A percentile compares a stretch with the other conserved stretches of the same genome.
Conservation (phyloP, 345 rosid species). For the Lumnitzera littorea region DNA sequence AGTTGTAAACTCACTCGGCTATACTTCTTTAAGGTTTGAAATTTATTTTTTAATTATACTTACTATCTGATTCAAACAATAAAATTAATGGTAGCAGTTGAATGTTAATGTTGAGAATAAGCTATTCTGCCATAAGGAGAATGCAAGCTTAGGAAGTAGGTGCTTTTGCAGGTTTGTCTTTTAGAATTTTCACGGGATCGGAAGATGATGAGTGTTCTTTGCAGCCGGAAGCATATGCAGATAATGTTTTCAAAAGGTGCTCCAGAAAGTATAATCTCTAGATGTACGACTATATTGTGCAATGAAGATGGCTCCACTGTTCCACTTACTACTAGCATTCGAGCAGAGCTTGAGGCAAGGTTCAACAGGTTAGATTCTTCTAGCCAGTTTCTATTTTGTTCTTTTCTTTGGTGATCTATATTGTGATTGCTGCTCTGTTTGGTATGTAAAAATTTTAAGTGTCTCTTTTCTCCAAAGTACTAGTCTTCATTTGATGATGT, state of each 20-base stretch:
- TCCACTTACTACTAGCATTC: conserved; percentile 61
- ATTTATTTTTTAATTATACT: too few relatives aligned
- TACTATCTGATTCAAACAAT: too few relatives aligned
- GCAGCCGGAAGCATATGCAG: conserved; percentile 62
- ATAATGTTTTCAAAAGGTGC: conserved; percentile 95
- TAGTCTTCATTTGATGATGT: too few relatives aligned
- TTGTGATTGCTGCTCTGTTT: background rate
- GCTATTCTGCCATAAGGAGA: background rate
- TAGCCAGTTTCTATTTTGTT: background rate
- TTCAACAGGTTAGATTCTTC: conserved; percentile 52
- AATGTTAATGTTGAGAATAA: background rate
- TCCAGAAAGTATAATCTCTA: conserved; percentile 85
- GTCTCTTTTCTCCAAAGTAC: background rate
- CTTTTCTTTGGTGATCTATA: background rate
- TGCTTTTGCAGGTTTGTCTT: conserved; percentile 55
- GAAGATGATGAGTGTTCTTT: conserved; percentile 97
- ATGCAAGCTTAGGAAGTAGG: conserved; percentile 10
- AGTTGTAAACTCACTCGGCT: background rate
- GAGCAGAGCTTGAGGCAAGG: conserved; percentile 75
- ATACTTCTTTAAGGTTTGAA: too few relatives aligned
- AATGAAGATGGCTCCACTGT: conserved; percentile 71
- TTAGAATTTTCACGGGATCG: conserved; percentile 98
- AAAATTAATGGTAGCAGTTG: too few relatives aligned
- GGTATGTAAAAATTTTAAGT: background rate
- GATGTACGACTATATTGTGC: conserved; percentile 77